phyloP scores from a whole-genome alignment of 768 basidiomycete genomes.

The Suillus cothurnatus region DNA sequence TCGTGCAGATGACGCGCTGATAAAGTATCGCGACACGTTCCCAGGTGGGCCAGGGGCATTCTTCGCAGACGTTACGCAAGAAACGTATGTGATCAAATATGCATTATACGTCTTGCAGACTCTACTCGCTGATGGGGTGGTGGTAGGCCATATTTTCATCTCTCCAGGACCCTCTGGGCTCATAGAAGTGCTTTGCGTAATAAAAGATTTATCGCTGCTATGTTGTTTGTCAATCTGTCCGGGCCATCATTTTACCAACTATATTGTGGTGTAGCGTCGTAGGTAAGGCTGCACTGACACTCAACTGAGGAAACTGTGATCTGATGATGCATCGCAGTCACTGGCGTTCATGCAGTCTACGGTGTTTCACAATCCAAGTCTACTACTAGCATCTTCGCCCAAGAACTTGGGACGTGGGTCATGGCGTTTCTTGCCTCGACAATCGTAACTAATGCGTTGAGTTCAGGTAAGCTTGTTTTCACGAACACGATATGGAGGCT shows the following conservation, averaged over 20 bases:
- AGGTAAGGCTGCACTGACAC: not conserved
- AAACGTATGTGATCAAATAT: not conserved
- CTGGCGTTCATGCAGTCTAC: not conserved
- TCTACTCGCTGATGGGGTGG: not conserved
- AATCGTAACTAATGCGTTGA: not conserved
- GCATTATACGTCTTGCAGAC: not conserved
- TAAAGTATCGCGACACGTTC: not conserved
- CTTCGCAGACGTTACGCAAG: not conserved
- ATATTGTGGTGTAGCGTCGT: not conserved
- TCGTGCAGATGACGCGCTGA: not conserved
- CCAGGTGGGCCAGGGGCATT: not conserved
- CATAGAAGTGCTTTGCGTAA: not conserved
- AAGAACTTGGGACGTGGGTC: not conserved
- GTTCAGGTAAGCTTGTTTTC: not conserved
- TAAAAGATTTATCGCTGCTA: conserved; percentile 2
- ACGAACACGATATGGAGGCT: not conserved
- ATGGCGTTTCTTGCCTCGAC: not conserved
- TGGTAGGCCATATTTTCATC: not conserved
- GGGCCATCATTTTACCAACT: not conserved
- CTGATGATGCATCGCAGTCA: not conserved
- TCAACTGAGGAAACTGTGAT: not conserved
- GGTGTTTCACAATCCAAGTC: not conserved
- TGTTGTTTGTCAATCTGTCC: not conserved
- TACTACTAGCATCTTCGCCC: not conserved
- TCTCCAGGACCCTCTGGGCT: not conserved